phyloP scores from a whole-genome alignment of 179 eudicot genomes.

The Beta lomatogona region DNA sequence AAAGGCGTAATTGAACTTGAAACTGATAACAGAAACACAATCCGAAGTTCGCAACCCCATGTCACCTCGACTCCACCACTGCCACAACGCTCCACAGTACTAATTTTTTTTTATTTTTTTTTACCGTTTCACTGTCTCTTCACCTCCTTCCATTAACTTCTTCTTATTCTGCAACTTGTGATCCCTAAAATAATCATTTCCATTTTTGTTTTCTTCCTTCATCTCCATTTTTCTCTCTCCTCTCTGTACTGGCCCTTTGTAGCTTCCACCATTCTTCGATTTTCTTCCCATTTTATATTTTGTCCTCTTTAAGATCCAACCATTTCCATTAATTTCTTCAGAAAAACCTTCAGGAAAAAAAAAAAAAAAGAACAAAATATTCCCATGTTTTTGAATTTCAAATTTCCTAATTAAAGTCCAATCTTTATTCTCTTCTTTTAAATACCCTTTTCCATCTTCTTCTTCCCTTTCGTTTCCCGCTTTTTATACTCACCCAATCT shows the following conservation, averaged over 20 bases:
- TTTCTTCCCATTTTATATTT: slow-evolving; percentile 10
- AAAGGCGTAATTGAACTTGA: background rate
- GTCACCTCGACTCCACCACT: slow-evolving; percentile 21
- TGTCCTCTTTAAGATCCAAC: slow-evolving; percentile 17
- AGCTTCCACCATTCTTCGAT: slow-evolving; percentile 11
- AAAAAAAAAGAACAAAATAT: background rate
- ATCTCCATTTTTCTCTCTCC: slow-evolving; percentile 15
- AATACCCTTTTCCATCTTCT: background rate
- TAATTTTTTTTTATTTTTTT: background rate
- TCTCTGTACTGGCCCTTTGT: background rate
- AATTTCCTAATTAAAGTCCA: slow-evolving; percentile 32
- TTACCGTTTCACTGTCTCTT: background rate
- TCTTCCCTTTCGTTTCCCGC: slow-evolving; percentile 21
- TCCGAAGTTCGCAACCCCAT: slow-evolving; percentile 6
- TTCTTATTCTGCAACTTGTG: slow-evolving; percentile 27
- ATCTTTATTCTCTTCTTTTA: slow-evolving; percentile 12
- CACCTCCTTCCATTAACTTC: slow-evolving; percentile 25
- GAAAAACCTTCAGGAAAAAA: slow-evolving; percentile 1
- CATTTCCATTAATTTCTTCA: slow-evolving; percentile 6
- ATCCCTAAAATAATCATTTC: slow-evolving; percentile 9
- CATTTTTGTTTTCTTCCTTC: background rate
- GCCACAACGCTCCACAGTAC: slow-evolving; percentile 1
- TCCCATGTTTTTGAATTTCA: slow-evolving; percentile 27
- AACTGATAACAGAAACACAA: slow-evolving; percentile 2
- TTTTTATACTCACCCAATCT: slow-evolving; percentile 12